Conservation (phyloP, 2,329 filamentous ascomycete species). For the Passalora sequoiae region DNA sequence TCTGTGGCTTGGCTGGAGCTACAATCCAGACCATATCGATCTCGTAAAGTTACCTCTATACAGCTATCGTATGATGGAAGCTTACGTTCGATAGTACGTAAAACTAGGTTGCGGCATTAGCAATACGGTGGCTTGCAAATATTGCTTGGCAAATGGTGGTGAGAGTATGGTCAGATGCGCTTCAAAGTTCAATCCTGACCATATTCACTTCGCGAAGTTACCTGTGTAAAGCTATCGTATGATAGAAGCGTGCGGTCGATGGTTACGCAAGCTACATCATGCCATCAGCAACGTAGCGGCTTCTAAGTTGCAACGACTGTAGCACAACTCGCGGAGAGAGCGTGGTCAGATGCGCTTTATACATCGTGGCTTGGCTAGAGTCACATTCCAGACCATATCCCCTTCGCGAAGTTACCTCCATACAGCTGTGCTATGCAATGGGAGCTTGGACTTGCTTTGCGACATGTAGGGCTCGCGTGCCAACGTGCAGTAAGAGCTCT, state of each 20-base stretch:
- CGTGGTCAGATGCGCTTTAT: background rate
- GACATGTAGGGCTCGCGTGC: background rate
- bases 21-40: background rate
- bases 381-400: background rate
- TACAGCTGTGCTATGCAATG: background rate
- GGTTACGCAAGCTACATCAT: background rate
- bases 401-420: background rate
- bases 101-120: background rate
- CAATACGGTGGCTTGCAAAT: background rate
- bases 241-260: background rate
- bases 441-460: background rate
- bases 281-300: background rate
- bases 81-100: background rate
- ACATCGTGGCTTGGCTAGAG: conserved; percentile 1
- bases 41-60: background rate
- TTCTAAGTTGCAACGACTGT: background rate
- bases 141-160: background rate
- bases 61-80: background rate
- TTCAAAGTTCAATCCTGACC: background rate
- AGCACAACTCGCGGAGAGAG: background rate
- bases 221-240: background rate
- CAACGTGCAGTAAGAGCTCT: conserved; percentile 1
- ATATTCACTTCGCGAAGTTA: background rate
- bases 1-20: conserved; percentile 2
- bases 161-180: background rate